phyloP scores from a whole-genome alignment of 768 basidiomycete genomes.

The Tylopilus balloui region DNA sequence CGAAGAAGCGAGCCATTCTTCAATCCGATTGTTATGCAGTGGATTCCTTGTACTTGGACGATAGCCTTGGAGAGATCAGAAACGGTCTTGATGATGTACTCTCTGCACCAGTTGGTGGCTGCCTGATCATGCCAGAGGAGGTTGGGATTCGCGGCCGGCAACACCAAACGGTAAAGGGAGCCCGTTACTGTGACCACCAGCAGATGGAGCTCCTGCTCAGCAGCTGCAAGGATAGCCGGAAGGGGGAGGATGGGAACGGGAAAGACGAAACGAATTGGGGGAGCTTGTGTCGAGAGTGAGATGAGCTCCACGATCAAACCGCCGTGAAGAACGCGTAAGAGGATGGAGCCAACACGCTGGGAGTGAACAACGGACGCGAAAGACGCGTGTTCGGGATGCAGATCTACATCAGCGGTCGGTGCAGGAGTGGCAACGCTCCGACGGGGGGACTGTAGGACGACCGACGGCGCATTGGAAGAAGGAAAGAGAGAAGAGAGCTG shows the following conservation, averaged over 20 bases:
- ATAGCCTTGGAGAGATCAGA: conserved; percentile 42
- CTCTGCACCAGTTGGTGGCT: conserved; percentile 55
- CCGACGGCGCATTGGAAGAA: conserved; percentile 43
- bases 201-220: conserved; percentile 55
- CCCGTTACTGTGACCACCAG: conserved; percentile 62
- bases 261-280: conserved; percentile 74
- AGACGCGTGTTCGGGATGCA: conserved; percentile 70
- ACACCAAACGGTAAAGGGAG: conserved; percentile 66
- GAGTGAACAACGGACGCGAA: conserved; percentile 56
- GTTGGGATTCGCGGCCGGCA: conserved; percentile 52
- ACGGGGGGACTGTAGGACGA: conserved; percentile 57
- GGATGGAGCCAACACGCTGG: conserved; percentile 55
- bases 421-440: conserved; percentile 48
- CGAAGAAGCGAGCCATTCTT: conserved; percentile 62
- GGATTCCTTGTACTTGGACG: conserved; percentile 63
- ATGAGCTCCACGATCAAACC: conserved; percentile 71
- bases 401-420: conserved; percentile 35
- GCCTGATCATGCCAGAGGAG: conserved; percentile 57
- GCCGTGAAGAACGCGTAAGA: conserved; percentile 70
- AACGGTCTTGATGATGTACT: conserved; percentile 59
- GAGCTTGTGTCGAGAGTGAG: conserved; percentile 61
- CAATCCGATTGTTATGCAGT: conserved; percentile 60
- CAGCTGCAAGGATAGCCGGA: conserved; percentile 57
- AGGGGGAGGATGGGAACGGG: conserved; percentile 61
- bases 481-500: conserved; percentile 65